phyloP scores from a whole-genome alignment of 2,329 filamentous ascomycete genomes.

The Aspergillus brasiliensis region DNA sequence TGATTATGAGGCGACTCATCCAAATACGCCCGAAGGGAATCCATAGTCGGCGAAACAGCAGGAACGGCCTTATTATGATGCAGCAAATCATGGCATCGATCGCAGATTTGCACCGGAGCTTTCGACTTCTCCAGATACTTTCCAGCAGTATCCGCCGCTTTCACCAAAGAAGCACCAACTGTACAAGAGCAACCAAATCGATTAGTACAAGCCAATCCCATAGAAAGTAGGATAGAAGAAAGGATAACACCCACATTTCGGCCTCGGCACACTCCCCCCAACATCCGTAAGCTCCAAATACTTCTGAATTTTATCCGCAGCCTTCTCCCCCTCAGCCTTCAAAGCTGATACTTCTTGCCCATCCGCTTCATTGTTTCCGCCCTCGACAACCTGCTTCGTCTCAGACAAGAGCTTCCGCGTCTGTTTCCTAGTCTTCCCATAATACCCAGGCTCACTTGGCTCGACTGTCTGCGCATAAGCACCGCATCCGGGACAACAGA shows the following conservation, averaged over 20 bases:
- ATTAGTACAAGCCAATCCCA: slow-evolving; percentile 3
- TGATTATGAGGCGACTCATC: slow-evolving; percentile 83
- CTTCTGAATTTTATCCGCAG: slow-evolving; percentile 13
- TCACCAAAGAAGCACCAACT: slow-evolving; percentile 27
- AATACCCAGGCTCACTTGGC: slow-evolving; percentile 59
- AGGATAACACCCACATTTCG: slow-evolving; percentile 17
- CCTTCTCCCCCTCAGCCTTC: slow-evolving; percentile 9
- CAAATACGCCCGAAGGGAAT: slow-evolving; percentile 80
- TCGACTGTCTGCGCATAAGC: slow-evolving; percentile 61
- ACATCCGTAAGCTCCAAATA: slow-evolving; percentile 9
- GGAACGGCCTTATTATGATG: slow-evolving; percentile 73
- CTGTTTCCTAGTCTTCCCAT: slow-evolving; percentile 52
- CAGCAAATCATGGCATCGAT: slow-evolving; percentile 79
- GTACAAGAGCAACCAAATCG: neutral
- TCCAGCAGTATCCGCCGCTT: slow-evolving; percentile 22
- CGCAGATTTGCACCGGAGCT: slow-evolving; percentile 60
- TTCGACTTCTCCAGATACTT: slow-evolving; percentile 24
- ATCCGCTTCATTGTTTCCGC: slow-evolving; percentile 4
- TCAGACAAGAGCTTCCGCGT: slow-evolving; percentile 43
- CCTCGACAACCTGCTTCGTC: slow-evolving; percentile 18
- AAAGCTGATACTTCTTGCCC: slow-evolving; percentile 14
- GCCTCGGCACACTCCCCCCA: slow-evolving; percentile 5
- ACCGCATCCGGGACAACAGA: slow-evolving; percentile 65
- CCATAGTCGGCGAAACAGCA: slow-evolving; percentile 78
- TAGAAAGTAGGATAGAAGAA: too few relatives aligned